phyloP scores from a whole-genome alignment of 108 stramenopile species.

The Cylindrotheca closterium region DNA sequence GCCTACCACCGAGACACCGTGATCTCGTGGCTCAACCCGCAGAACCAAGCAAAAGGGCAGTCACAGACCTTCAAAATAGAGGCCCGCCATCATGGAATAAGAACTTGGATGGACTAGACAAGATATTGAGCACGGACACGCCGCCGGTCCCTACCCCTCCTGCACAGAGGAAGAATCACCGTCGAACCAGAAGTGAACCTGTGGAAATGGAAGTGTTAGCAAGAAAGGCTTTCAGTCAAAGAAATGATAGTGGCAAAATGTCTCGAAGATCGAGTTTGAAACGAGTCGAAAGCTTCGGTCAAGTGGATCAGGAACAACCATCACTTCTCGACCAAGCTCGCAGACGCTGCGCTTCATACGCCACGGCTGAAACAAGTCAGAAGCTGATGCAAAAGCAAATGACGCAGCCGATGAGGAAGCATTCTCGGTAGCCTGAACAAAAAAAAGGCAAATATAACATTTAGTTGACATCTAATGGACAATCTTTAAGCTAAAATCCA shows the following conservation, averaged over 20 bases:
- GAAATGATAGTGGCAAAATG: background rate
- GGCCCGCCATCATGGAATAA: too few species aligned
- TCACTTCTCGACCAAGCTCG: constrained; percentile 55
- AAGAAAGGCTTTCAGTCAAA: background rate
- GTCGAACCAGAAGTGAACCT: constrained; percentile 42
- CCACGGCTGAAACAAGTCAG: constrained; percentile 15
- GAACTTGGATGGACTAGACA: too few species aligned
- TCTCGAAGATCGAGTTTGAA: constrained; percentile 10
- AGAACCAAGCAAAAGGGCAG: too few species aligned
- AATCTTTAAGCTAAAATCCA: constrained; percentile 97
- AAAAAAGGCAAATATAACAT: background rate
- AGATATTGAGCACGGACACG: too few species aligned
- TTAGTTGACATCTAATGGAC: constrained; percentile 13
- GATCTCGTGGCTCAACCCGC: too few species aligned
- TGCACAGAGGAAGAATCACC: constrained; percentile 24
- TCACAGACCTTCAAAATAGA: too few species aligned
- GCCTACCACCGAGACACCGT: too few species aligned
- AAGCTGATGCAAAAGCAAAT: background rate
- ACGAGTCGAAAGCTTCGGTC: constrained; percentile 46
- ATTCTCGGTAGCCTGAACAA: background rate
- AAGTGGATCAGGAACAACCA: constrained; percentile 49
- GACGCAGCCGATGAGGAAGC: background rate
- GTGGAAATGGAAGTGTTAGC: constrained; percentile 1
- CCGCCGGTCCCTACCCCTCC: too few species aligned
- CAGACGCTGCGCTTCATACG: constrained; percentile 35